Conservation (phyloP, 495 filamentous ascomycete genomes). For the Penicillium tannophilum region DNA sequence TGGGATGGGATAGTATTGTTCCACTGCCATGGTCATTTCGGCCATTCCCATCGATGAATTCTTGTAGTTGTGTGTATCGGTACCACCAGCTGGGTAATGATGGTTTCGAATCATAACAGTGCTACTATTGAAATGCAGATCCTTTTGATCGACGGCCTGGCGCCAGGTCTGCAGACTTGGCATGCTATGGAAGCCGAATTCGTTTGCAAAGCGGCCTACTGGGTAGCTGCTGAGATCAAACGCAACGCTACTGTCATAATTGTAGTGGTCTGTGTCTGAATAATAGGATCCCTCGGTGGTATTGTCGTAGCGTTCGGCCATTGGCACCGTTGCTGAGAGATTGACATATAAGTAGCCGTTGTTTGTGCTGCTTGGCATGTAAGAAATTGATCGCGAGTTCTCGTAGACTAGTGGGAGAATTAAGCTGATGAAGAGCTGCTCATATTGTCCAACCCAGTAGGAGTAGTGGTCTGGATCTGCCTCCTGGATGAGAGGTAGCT, state of each 20-base stretch:
- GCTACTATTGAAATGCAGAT: slow-evolving; percentile 63
- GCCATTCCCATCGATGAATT: slow-evolving; percentile 52
- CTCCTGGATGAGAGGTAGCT: slow-evolving; percentile 48
- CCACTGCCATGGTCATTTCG: slow-evolving; percentile 64
- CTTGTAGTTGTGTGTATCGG: slow-evolving; percentile 42
- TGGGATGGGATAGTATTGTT: slow-evolving; percentile 64
- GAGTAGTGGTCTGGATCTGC: slow-evolving; percentile 48
- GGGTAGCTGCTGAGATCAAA: slow-evolving; percentile 62
- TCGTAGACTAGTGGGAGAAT: slow-evolving; percentile 64
- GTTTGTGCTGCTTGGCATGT: slow-evolving; percentile 67
- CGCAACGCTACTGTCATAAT: slow-evolving; percentile 58
- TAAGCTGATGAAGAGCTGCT: slow-evolving; percentile 62
- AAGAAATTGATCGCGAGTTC: slow-evolving; percentile 66
- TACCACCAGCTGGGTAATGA: slow-evolving; percentile 58
- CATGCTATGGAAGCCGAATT: slow-evolving; percentile 71
- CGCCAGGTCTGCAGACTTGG: slow-evolving; percentile 64
- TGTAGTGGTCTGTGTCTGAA: slow-evolving; percentile 71
- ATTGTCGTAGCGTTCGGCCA: slow-evolving; percentile 64
- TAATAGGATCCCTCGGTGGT: slow-evolving; percentile 58
- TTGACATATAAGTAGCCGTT: slow-evolving; percentile 64
- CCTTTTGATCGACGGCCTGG: slow-evolving; percentile 50
- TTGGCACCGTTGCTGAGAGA: slow-evolving; percentile 57
- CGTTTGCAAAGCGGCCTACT: slow-evolving; percentile 65
- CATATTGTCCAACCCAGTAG: slow-evolving; percentile 57
- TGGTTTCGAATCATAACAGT: slow-evolving; percentile 64